phyloP scores from a whole-genome alignment of 2,329 filamentous ascomycete genomes.

The Stylonectria norvegica region DNA sequence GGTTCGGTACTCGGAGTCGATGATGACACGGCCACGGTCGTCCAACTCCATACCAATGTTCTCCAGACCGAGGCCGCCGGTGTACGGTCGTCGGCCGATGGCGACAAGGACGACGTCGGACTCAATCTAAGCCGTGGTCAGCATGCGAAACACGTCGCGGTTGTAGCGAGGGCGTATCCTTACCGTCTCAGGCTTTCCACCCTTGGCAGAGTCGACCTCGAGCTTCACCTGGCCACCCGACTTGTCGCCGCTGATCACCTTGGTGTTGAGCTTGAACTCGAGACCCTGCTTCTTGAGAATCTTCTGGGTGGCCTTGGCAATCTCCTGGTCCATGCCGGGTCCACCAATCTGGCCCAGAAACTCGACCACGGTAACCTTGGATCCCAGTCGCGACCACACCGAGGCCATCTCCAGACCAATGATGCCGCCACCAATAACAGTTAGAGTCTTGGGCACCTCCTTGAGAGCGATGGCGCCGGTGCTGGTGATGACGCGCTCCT shows the following conservation, averaged over 20 bases:
- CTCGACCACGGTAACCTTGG: slow-evolving; percentile 96
- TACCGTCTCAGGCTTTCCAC: slow-evolving; percentile 89
- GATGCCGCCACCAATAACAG: slow-evolving; percentile 97
- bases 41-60: slow-evolving; percentile 90
- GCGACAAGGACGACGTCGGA: slow-evolving; percentile 95
- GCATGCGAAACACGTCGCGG: slow-evolving; percentile 5
- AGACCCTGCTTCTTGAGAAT: slow-evolving; percentile 93
- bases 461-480: slow-evolving; percentile 88
- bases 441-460: slow-evolving; percentile 91
- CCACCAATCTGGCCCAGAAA: slow-evolving; percentile 95
- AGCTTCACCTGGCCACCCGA: slow-evolving; percentile 75
- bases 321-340: slow-evolving; percentile 93
- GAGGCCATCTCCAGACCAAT: slow-evolving; percentile 98
- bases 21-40: slow-evolving; percentile 89
- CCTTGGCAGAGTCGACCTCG: slow-evolving; percentile 87
- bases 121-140: slow-evolving; percentile 62
- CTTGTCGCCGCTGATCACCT: slow-evolving; percentile 83
- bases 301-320: slow-evolving; percentile 89
- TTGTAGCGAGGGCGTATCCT: slow-evolving; percentile 35
- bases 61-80: slow-evolving; percentile 83
- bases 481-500: slow-evolving; percentile 95
- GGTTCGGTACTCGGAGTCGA: slow-evolving; percentile 98
- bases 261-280: slow-evolving; percentile 97
- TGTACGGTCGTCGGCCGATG: slow-evolving; percentile 95
- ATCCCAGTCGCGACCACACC: slow-evolving; percentile 90